Evolutionary conservation across 2,329 filamentous ascomycete species (phyloP).

Genomic region (Daldinia sp.): DNA sequence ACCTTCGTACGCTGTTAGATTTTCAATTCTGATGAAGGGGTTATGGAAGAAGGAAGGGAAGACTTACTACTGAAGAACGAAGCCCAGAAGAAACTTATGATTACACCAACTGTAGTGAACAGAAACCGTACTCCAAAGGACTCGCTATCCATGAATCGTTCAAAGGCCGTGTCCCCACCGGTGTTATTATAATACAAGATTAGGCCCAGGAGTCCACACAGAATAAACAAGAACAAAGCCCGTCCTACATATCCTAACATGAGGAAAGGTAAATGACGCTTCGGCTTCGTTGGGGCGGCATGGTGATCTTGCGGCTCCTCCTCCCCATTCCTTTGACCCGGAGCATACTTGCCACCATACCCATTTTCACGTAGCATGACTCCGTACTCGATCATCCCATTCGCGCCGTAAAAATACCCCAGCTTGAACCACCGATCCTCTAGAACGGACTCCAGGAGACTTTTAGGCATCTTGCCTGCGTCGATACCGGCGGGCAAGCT

Average conservation of each 20-base stretch:
- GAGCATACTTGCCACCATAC: neutral
- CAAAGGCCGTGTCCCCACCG: slow-evolving; percentile 48
- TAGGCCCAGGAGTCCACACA: slow-evolving; percentile 45
- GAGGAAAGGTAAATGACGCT: slow-evolving; percentile 43
- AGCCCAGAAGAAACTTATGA: slow-evolving; percentile 51
- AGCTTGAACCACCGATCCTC: slow-evolving; percentile 41
- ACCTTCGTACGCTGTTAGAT: slow-evolving; percentile 37
- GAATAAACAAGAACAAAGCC: slow-evolving; percentile 39
- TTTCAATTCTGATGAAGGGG: neutral
- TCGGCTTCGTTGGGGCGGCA: slow-evolving; percentile 13
- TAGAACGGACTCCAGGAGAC: slow-evolving; percentile 32
- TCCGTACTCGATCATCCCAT: slow-evolving; percentile 44
- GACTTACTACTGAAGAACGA: slow-evolving; percentile 49
- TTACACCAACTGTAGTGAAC: slow-evolving; percentile 51
- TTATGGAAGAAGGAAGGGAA: neutral
- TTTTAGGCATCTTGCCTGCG: slow-evolving; percentile 23
- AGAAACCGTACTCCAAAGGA: slow-evolving; percentile 52
- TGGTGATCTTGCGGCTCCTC: slow-evolving; percentile 22
- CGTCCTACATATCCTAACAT: slow-evolving; percentile 43
- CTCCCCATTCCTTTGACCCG: neutral
- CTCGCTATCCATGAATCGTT: slow-evolving; percentile 53
- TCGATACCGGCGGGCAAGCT: slow-evolving; percentile 35
- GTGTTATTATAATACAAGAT: slow-evolving; percentile 52
- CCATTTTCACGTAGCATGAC: slow-evolving; percentile 37
- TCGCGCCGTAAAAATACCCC: slow-evolving; percentile 40